Percentiles rank a stretch among this genome's conserved stretches.
Conservation (phyloP, 139 green algal species). For the Chlamydomonas sphaeroides region DNA sequence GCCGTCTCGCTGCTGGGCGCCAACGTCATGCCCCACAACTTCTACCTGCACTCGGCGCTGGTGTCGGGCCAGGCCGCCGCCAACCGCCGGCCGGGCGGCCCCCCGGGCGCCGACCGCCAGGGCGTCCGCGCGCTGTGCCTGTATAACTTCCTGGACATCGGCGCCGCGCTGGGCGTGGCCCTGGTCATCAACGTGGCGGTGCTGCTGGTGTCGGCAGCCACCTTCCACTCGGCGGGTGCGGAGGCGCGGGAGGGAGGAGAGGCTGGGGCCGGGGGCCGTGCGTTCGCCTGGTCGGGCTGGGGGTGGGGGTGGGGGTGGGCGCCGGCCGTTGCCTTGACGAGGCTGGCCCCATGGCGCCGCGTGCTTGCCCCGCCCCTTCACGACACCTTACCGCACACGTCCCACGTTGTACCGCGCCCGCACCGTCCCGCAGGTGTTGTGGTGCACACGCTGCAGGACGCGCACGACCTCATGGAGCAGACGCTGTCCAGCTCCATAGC, state of each 20-base stretch:
- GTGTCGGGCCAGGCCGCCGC: slow-evolving; percentile 44
- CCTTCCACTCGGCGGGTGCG: slow-evolving; percentile 63
- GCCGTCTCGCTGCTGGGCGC: slow-evolving; percentile 70
- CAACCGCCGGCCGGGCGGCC: not conserved
- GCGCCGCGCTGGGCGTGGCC: slow-evolving; percentile 61
- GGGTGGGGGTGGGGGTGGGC: not conserved
- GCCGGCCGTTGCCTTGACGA: too few relatives aligned
- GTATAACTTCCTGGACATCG: slow-evolving; percentile 69
- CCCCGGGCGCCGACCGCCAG: not conserved
- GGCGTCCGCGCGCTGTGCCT: slow-evolving; percentile 46
- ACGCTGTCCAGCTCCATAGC: slow-evolving; percentile 53
- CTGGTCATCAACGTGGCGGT: slow-evolving; percentile 72
- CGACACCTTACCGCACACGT: too few relatives aligned
- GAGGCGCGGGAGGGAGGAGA: not conserved
- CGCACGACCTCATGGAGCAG: slow-evolving; percentile 72
- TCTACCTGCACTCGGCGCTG: slow-evolving; percentile 68
- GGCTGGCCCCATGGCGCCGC: too few relatives aligned
- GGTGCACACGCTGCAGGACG: slow-evolving; percentile 67
- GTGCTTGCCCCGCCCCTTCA: too few relatives aligned
- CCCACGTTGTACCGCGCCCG: too few relatives aligned
- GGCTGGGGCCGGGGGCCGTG: not conserved
- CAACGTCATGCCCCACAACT: slow-evolving; percentile 77
- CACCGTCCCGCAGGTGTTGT: slow-evolving; percentile 44
- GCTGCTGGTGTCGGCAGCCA: slow-evolving; percentile 67
- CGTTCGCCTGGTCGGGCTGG: too few relatives aligned